Evolutionary conservation across 2,329 filamentous ascomycete genomes (phyloP).

Genomic region (Orbilia brochopaga): DNA sequence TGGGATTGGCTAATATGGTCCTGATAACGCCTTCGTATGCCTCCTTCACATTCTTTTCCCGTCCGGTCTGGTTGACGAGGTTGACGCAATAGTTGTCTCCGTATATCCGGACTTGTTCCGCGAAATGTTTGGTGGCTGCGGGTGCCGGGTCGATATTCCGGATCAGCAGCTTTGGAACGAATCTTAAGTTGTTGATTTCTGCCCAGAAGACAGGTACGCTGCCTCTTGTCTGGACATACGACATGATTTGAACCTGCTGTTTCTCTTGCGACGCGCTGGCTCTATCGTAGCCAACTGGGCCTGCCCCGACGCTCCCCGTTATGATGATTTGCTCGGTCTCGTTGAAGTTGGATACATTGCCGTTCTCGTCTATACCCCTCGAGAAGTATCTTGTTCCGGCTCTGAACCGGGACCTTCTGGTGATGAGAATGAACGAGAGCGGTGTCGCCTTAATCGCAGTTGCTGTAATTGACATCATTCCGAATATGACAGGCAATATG

Average conservation of each 20-base stretch:
- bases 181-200: slow-evolving; percentile 90
- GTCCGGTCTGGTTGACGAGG: slow-evolving; percentile 92
- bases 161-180: slow-evolving; percentile 87
- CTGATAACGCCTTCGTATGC: slow-evolving; percentile 92
- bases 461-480: slow-evolving; percentile 88
- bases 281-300: slow-evolving; percentile 58
- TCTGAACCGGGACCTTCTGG: slow-evolving; percentile 82
- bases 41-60: slow-evolving; percentile 85
- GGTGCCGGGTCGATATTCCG: slow-evolving; percentile 80
- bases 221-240: slow-evolving; percentile 94
- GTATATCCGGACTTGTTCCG: slow-evolving; percentile 90
- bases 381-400: slow-evolving; percentile 95
- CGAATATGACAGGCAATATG: slow-evolving; percentile 93
- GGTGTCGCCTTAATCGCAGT: slow-evolving; percentile 84
- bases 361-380: slow-evolving; percentile 87
- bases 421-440: slow-evolving; percentile 85
- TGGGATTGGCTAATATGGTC: slow-evolving; percentile 71
- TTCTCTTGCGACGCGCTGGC: slow-evolving; percentile 58
- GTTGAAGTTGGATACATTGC: slow-evolving; percentile 98
- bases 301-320: slow-evolving; percentile 76
- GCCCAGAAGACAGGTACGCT: slow-evolving; percentile 97
- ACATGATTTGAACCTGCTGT: slow-evolving; percentile 84
- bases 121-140: slow-evolving; percentile 84
- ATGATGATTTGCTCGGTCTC: slow-evolving; percentile 95
- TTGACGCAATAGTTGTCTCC: slow-evolving; percentile 98